Percentiles rank a stretch among this genome's conserved stretches.
These are phyloP conservation scores for Lonicera japonica DNA, from an alignment of 129 eudicot species.

Conservation along the genomic window DNA sequence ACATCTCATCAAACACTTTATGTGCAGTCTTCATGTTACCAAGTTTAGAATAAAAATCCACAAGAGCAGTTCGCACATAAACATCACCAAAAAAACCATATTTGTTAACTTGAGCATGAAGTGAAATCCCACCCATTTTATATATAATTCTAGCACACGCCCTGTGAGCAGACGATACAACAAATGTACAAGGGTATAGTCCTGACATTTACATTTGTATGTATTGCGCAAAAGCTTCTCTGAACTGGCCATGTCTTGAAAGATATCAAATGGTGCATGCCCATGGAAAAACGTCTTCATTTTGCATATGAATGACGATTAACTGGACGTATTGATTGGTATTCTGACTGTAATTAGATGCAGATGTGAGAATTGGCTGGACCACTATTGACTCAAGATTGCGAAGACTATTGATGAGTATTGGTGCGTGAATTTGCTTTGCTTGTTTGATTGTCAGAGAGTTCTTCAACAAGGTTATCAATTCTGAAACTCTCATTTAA, in stretches of 20 bases:
- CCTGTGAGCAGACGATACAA: slow-evolving; percentile 40
- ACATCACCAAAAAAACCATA: slow-evolving; percentile 26
- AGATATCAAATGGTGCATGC: slow-evolving; percentile 30
- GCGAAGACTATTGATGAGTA: slow-evolving; percentile 24
- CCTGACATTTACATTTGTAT: slow-evolving; percentile 29
- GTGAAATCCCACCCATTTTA: slow-evolving; percentile 29
- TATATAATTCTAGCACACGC: slow-evolving; percentile 38
- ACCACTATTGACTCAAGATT: slow-evolving; percentile 25
- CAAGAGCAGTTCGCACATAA: slow-evolving; percentile 52
- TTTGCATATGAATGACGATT: slow-evolving; percentile 27
- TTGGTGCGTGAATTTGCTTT: slow-evolving; percentile 46
- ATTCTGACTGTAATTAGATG: slow-evolving; percentile 9
- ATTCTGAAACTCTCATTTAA: slow-evolving; percentile 23
- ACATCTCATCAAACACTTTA: slow-evolving; percentile 39
- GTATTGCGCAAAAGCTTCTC: slow-evolving; percentile 34
- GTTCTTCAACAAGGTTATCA: slow-evolving; percentile 21
- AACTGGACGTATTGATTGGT: slow-evolving; percentile 19
- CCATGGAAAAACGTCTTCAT: slow-evolving; percentile 30
- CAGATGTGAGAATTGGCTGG: slow-evolving; percentile 20
- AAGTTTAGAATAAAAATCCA: slow-evolving; percentile 48
- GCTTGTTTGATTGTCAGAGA: slow-evolving; percentile 23
- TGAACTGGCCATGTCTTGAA: slow-evolving; percentile 28
- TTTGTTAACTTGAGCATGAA: slow-evolving; percentile 49
- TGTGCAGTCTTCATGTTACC: slow-evolving; percentile 34
- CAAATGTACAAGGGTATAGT: slow-evolving; percentile 29